Evolutionary conservation across 441 rosid species (phyloP), one percentile per base, ranked within the genome.

Genomic region (Arabidopsis hybrid): DNA sequence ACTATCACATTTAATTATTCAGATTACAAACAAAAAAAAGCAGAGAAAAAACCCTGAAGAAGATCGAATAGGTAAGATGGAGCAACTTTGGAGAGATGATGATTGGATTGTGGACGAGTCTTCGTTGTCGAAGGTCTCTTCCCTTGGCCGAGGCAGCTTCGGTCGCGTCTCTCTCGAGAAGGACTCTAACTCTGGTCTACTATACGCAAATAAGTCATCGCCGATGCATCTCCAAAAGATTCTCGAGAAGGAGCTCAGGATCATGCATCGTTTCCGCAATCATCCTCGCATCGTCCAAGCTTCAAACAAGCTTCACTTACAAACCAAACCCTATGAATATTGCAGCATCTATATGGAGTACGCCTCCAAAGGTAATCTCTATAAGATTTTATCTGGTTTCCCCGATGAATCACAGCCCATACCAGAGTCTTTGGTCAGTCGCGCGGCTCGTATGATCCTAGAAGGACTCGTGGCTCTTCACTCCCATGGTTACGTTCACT

Each of bases 401-500:
- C 46, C n/a, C 14, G 1, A n/a, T 6, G 1, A 5, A 12, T 12
- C 46, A 42, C 14, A 12, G 14, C 6, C 0, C 6, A 12, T 42
- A 42, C 14, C 46, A 0, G 46, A 42, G 46, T 11, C 14, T 14
- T 12, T 56, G 13, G 16, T 68, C 17, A 14, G 5, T n/a, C 56
- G 13, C 0, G 13, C 17, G 1, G 34, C 69, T 12, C 69, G 38
- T 56, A 60, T 67, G 67, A 59, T 60, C 16, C 7, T 75, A 42
- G 12, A 42, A 45, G 74, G 74, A 9, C 74, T 68, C 4, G 38
- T 29, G 7, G 32, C 49, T n/a, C 67, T 75, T 34, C 79, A 75
- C 40, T 8, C 21, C 1, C 7, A 42, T 0, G 69, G 59, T 3
- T 61, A 42, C 36, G 74, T 75, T 32, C 79, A 75, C 42, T 34